Base-by-base conservation (phyloP, 2,329 filamentous ascomycete genomes). In the Sporothrix protearum region DNA sequence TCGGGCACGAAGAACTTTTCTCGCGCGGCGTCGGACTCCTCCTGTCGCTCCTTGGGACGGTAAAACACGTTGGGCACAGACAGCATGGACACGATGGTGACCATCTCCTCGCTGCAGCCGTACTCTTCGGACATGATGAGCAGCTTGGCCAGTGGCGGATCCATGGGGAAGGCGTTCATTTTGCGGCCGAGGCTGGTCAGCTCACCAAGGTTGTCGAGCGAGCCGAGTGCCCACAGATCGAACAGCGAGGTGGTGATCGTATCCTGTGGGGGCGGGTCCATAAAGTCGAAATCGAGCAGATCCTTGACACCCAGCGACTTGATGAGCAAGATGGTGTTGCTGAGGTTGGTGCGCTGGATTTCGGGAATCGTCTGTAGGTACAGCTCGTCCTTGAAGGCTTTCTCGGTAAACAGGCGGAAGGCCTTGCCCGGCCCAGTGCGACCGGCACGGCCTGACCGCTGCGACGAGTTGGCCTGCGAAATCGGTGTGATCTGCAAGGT, bases 1-100 rank as follows among this genome's bases (percentile, higher is more conserved):
- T 99, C 96, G 36, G 96, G 94, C 8, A 99, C 96, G 82, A 97
- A 98, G 81, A 99, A 99, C 80, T 98, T 98, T 80, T 99, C 96
- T 36, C 95, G 89, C 45, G 96, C 94, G 0, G 94, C 90, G 77
- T 99, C 96, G 6, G 95, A 96, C 82, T 99, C 96, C 78, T 99
- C 96, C 77, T 97, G 92, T 0, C 96, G 91, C 80, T 99, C 96
- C 79, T 97, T 97, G 2, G 96, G 96, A 7, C 96, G 89, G 82
- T 97, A 98, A 82, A 98, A 99, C 36, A 98, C 96, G 74, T 91
- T 96, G 10, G 96, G 96, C 0, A 99, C 96, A 0, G 93, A 97
- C 9, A 99, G 87, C 96, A 99, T 98, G 30, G 94, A 95, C 28
- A 99, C 96, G 66, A 99, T 98, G 0, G 94, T 98, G 28, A 97